phyloP scores from a whole-genome alignment of 345 rosid species.

The Durio zibethinus region DNA sequence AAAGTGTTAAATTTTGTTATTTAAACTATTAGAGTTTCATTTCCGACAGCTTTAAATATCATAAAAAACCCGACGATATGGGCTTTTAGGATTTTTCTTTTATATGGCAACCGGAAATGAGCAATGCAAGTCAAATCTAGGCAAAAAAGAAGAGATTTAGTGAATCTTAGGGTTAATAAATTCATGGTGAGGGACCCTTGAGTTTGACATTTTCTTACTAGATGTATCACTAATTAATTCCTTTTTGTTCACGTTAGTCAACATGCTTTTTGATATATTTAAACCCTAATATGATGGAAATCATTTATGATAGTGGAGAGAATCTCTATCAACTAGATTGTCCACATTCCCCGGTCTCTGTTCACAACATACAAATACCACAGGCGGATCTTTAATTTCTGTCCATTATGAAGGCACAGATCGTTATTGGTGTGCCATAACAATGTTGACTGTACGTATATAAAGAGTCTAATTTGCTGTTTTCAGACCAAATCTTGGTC shows the following conservation, averaged over 20 bases:
- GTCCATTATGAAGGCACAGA: neutral
- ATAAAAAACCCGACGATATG: too few relatives aligned
- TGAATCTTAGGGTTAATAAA: conserved; percentile 17
- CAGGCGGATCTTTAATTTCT: neutral
- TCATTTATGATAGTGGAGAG: conserved; percentile 23
- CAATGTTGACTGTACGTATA: neutral
- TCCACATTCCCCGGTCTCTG: conserved; percentile 26
- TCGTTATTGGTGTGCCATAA: neutral
- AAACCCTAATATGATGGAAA: conserved; percentile 26
- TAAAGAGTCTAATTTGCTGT: neutral
- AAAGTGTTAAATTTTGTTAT: too few relatives aligned
- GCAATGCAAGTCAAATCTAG: neutral
- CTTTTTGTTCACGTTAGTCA: conserved; percentile 17
- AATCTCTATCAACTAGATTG: conserved; percentile 21
- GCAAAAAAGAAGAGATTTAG: conserved; percentile 12
- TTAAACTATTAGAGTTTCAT: too few relatives aligned
- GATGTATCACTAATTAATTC: conserved; percentile 35
- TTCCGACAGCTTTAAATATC: too few relatives aligned
- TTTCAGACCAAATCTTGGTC: neutral
- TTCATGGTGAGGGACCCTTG: conserved; percentile 22
- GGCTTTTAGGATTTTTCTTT: neutral
- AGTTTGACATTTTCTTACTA: conserved; percentile 41
- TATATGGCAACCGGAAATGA: neutral
- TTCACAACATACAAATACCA: neutral
- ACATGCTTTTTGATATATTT: conserved; percentile 13